Evolutionary conservation across 805 yeast species (phyloP), one percentile per base, ranked within the genome.

Genomic region (Sugiyamaella lignohabitans): DNA sequence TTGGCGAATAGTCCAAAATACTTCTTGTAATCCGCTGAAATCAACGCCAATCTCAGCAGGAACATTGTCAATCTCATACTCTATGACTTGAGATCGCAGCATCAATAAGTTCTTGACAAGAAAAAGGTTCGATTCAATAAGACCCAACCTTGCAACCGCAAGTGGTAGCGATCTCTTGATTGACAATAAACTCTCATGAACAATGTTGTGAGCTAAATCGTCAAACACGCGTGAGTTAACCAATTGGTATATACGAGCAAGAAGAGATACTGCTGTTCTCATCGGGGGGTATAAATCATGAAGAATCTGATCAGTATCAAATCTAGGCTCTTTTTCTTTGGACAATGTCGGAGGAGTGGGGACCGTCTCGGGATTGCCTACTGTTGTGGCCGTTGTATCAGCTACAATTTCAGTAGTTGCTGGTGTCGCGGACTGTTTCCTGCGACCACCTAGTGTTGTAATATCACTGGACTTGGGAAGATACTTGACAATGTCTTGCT

Each of bases 201-300:
- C 84, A 44, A 87, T 80, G 47, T 84, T 79, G 61, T 87, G 95
- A 0, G 96, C 95, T 53, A 89, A 66, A 59, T 87, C 95, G 61
- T 87, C 95, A 66, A 89, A 91, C 1, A 87, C 84, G 10, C 54
- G 42, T 1, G 89, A 79, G 53, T 82, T 82, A 32, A 91, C 76
- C 56, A 88, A 69, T 57, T 86, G 94, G 59, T 87, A 86, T 19
- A 89, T 82, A 59, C 79, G 84, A 29, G 87, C 80, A 24, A 89
- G 67, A 4, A 91, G 65, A 0, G 82, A 74, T 38, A 88, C 66
- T 0, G 95, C 81, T 46, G 76, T 77, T 2, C 76, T 73, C 40
- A 87, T 67, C 1, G 96, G 95, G 11, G 86, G 79, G 60, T 85
- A 87, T 57, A 81, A 74, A 8, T 54, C 60, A 21, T 46, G 59